Conservation (phyloP, 2,329 filamentous ascomycete species). For the Endoconidiophora laricicola region DNA sequence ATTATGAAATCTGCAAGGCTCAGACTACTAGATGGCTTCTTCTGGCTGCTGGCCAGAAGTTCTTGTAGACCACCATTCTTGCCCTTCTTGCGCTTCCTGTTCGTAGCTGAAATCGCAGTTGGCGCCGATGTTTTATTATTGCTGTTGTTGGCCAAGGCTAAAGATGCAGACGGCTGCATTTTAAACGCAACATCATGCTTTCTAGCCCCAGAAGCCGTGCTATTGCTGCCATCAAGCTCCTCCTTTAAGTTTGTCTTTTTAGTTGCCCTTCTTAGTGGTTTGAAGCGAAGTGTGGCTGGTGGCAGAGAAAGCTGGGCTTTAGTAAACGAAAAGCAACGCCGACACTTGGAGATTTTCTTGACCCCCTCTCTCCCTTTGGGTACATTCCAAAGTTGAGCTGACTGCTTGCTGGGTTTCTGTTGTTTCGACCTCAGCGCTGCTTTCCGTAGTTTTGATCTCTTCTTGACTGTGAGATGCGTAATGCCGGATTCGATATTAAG, state of each 20-base stretch:
- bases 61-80: constrained; percentile 51
- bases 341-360: constrained; percentile 6
- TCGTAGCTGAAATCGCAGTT: constrained; percentile 23
- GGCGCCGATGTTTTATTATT: constrained; percentile 22
- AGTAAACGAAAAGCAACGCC: neutral
- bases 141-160: constrained; percentile 21
- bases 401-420: neutral
- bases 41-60: constrained; percentile 36
- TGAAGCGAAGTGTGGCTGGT: constrained; percentile 1
- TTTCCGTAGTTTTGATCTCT: neutral
- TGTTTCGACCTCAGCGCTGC: neutral
- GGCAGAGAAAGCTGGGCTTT: constrained; percentile 4
- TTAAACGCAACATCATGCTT: constrained; percentile 14
- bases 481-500: constrained; percentile 11
- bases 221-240: neutral
- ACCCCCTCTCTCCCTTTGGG: neutral
- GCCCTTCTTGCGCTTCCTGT: constrained; percentile 48
- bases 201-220: constrained; percentile 14
- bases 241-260: neutral
- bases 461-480: neutral
- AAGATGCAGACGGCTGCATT: constrained; percentile 18
- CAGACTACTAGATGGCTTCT: constrained; percentile 20
- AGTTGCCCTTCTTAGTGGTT: neutral
- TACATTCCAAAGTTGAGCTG: neutral
- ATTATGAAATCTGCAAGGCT: constrained; percentile 41